Percentiles rank a stretch among this genome's conserved stretches.
Evolutionary conservation across 768 basidiomycete species (phyloP).

Genomic region (Suillus spraguei): DNA sequence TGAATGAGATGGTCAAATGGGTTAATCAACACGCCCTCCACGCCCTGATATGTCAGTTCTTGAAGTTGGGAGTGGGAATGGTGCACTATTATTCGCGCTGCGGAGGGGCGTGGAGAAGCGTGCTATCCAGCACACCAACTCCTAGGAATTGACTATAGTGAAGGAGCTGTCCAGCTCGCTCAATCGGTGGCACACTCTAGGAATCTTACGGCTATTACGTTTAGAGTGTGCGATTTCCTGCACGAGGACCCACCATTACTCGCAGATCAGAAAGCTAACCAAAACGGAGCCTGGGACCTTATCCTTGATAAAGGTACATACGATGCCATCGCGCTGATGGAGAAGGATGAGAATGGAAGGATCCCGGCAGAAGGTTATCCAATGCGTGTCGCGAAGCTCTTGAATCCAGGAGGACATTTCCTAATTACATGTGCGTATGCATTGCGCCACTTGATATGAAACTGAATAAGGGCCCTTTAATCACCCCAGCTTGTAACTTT

Average conservation of each 20-base stretch:
- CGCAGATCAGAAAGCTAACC: constrained; percentile 12
- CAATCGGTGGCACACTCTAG: constrained; percentile 53
- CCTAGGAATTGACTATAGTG: constrained; percentile 77
- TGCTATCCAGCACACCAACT: constrained; percentile 59
- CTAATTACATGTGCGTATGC: constrained; percentile 73
- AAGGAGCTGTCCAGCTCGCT: constrained; percentile 68
- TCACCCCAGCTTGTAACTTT: constrained; percentile 72
- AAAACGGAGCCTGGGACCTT: constrained; percentile 60
- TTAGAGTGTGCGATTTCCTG: constrained; percentile 68
- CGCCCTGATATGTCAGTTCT: constrained; percentile 52
- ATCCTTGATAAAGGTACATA: constrained; percentile 88
- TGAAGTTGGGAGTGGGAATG: constrained; percentile 84
- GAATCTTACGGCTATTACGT: constrained; percentile 46
- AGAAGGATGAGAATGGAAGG: constrained; percentile 54
- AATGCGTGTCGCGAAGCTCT: constrained; percentile 49
- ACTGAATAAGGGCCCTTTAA: not conserved
- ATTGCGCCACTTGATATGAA: not conserved
- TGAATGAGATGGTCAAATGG: constrained; percentile 85
- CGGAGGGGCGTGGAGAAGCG: constrained; percentile 42
- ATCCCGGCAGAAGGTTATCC: constrained; percentile 66
- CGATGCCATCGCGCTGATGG: constrained; percentile 79
- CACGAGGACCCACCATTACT: constrained; percentile 46
- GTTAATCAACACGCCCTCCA: constrained; percentile 51
- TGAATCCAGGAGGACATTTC: constrained; percentile 70
- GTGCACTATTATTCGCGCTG: constrained; percentile 73